Evolutionary conservation across 2,329 filamentous ascomycete genomes (phyloP).

Genomic region (Leptographium galeiforme): DNA sequence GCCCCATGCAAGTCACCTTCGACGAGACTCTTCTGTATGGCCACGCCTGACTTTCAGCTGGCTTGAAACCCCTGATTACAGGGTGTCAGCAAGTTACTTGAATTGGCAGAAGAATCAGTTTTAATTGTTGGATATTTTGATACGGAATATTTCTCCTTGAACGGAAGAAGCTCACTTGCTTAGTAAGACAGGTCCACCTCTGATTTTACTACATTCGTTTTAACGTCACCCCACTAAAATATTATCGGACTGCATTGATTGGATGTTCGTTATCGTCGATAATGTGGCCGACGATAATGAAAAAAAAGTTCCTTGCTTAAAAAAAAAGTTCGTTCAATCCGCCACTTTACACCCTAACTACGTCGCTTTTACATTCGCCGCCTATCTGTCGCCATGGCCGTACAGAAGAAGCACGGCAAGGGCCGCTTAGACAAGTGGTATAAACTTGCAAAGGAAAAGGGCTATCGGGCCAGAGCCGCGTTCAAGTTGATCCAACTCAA

Average conservation of each 20-base stretch:
- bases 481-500: slow-evolving; percentile 98
- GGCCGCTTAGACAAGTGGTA: slow-evolving; percentile 99
- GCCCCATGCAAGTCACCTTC: not conserved
- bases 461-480: slow-evolving; percentile 85
- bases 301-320: not conserved
- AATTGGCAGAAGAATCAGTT: too few relatives aligned
- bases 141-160: too few relatives aligned
- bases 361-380: not conserved
- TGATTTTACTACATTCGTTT: not conserved
- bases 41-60: not conserved
- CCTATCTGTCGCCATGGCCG: slow-evolving; percentile 53
- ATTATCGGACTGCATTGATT: slow-evolving; percentile 4
- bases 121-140: too few relatives aligned
- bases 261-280: not conserved
- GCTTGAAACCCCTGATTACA: too few relatives aligned
- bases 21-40: not conserved
- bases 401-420: slow-evolving; percentile 98
- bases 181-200: not conserved
- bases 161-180: too few relatives aligned
- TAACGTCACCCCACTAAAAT: slow-evolving; percentile 1
- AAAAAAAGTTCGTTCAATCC: not conserved
- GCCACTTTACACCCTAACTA: not conserved
- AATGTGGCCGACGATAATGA: not conserved
- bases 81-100: too few relatives aligned
- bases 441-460: slow-evolving; percentile 95